These are phyloP conservation scores for Effrenium voratum DNA, from an alignment of 73 alveolate genomes.

Conservation along the genomic window DNA sequence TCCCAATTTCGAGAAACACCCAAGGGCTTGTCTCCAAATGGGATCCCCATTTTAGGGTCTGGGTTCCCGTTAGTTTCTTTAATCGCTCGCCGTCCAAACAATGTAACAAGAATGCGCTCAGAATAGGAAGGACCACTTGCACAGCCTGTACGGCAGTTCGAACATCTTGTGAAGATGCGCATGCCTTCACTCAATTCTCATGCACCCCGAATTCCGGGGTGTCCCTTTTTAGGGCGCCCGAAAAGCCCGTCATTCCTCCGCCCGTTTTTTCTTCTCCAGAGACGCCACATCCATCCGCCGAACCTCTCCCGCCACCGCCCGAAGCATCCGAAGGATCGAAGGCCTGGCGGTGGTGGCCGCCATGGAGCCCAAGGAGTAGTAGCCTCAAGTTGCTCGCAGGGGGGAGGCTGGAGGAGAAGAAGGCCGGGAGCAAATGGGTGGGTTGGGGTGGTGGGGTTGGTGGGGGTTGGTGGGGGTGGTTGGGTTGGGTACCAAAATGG, in stretches of 20 bases:
- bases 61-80: too few relatives aligned
- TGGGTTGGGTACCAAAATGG: neutral
- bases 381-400: neutral
- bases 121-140: too few relatives aligned
- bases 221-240: neutral
- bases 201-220: neutral
- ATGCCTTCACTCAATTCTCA: neutral
- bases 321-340: too few relatives aligned
- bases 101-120: too few relatives aligned
- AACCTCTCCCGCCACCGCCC: too few relatives aligned
- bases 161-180: neutral
- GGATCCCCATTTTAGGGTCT: neutral
- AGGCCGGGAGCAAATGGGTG: neutral
- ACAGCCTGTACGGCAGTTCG: too few relatives aligned
- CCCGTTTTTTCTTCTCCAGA: too few relatives aligned
- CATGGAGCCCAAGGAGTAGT: conserved; percentile 89
- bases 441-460: neutral
- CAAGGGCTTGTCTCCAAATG: neutral
- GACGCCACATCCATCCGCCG: too few relatives aligned
- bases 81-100: too few relatives aligned
- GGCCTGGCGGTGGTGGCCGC: conserved; percentile 70
- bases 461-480: neutral
- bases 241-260: too few relatives aligned
- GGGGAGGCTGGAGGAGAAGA: neutral
- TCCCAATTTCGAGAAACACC: neutral